Base-by-base conservation (phyloP, 2,329 filamentous ascomycete genomes). In the Beauveria sp. region DNA sequence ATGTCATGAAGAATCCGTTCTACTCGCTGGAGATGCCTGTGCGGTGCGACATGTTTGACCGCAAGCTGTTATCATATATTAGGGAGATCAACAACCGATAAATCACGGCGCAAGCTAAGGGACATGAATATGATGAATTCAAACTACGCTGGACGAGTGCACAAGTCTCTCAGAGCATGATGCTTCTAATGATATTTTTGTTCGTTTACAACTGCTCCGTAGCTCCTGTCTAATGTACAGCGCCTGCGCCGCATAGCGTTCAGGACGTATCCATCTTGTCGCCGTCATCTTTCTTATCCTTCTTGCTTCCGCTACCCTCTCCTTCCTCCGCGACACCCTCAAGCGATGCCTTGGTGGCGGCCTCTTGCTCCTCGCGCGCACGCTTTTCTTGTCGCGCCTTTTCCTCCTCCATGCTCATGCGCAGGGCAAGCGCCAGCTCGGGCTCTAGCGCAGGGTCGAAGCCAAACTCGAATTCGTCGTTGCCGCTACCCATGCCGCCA, bases 1-100 rank as follows among this genome's bases (percentile, higher is more conserved):
- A 91, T 73, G 95, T 99, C 68, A 98, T 97, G 91, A 99, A 98
- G 82, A 99, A 99, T 74, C 95, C 95, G 1, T 99, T 99, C 72
- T 98, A 98, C 77, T 93, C 95, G 71, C 81, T 96, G 62, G 95
- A 99, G 78, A 99, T 98, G 93, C 95, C 95, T 7, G 86, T 99
- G 60, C 83, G 95, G 64, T 96, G 95, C 76, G 95, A 98, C 72
- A 89, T 91, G 68, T 99, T 97, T 78, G 95, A 99, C 74, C 83
- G 93, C 68, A 91, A 91, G 74, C 74, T 97, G 66, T 83, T 84
- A 66, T 90, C 87, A 43, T 96, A 93, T 76, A 85, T 96, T 69
- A 86, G 91, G 71, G 84, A 86, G 71, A 82, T 87, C 68, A 88
- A 88, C 70, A 86, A 80, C 70, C 83, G 81, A 72, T 78, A 74